These are phyloP conservation scores for Cicer arietinum DNA, from an alignment of 306 rosid species.

Conservation along the genomic window DNA sequence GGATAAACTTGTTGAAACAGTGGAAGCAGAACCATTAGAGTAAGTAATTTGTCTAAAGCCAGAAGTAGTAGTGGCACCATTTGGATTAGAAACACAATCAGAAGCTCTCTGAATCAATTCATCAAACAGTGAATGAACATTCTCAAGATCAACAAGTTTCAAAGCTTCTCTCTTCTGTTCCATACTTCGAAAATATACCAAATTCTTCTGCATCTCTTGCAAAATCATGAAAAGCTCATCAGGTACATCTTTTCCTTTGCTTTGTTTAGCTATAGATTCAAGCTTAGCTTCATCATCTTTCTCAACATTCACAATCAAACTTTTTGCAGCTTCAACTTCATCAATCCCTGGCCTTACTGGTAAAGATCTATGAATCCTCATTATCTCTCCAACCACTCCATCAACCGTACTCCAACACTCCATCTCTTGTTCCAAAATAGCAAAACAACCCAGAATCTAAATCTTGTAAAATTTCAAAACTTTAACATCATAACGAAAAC, in stretches of 20 bases:
- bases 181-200: constrained; percentile 58
- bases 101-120: constrained; percentile 84
- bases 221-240: constrained; percentile 77
- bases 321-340: constrained; percentile 78
- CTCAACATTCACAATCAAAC: constrained; percentile 65
- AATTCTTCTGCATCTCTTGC: constrained; percentile 74
- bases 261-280: constrained; percentile 61
- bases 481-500: constrained; percentile 22
- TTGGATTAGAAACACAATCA: constrained; percentile 59
- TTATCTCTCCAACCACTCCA: constrained; percentile 75
- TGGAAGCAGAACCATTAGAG: constrained; percentile 46
- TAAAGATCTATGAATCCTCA: constrained; percentile 77
- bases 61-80: constrained; percentile 20
- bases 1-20: constrained; percentile 30
- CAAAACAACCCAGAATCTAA: constrained; percentile 37
- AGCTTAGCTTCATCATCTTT: constrained; percentile 68
- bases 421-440: constrained; percentile 45
- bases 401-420: constrained; percentile 54
- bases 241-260: constrained; percentile 59
- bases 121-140: constrained; percentile 67
- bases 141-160: constrained; percentile 76
- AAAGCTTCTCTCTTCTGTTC: constrained; percentile 76
- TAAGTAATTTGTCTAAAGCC: constrained; percentile 1
- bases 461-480: constrained; percentile 22
- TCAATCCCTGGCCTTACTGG: constrained; percentile 70